Evolutionary conservation across 257 asterid genomes (phyloP).

Genomic region (Echium plantagineum): DNA sequence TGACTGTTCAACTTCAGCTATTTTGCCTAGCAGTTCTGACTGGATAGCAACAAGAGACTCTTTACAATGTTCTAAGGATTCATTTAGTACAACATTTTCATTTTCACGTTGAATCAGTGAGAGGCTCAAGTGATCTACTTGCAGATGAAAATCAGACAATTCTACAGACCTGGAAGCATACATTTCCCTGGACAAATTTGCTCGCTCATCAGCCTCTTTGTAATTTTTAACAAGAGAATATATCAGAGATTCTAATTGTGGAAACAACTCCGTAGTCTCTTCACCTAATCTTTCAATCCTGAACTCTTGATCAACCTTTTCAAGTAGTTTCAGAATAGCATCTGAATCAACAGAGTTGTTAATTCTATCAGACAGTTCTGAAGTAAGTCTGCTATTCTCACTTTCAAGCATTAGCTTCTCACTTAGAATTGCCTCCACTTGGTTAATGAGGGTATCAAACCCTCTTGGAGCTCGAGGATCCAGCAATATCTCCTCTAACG

Average conservation of each 20-base stretch:
- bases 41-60: constrained; percentile 36
- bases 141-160: constrained; percentile 39
- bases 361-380: constrained; percentile 39
- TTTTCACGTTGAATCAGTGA: constrained; percentile 44
- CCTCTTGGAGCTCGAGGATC: constrained; percentile 42
- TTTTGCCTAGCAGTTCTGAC: constrained; percentile 48
- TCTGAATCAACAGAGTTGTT: constrained; percentile 37
- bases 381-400: constrained; percentile 38
- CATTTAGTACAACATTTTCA: constrained; percentile 53
- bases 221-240: constrained; percentile 48
- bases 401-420: constrained; percentile 52
- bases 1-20: constrained; percentile 73
- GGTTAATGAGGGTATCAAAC: constrained; percentile 37
- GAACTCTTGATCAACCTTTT: constrained; percentile 47
- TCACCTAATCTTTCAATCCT: constrained; percentile 31
- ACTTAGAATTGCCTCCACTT: constrained; percentile 31
- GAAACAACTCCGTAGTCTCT: constrained; percentile 36
- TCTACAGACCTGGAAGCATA: constrained; percentile 38
- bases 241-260: constrained; percentile 45
- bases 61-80: constrained; percentile 48
- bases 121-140: constrained; percentile 44
- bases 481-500: constrained; percentile 23
- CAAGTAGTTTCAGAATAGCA: constrained; percentile 38
- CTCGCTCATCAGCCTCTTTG: constrained; percentile 41
- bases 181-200: constrained; percentile 25